These are phyloP conservation scores for Fusarium newnesense DNA, from an alignment of 2,329 filamentous ascomycete genomes.

Conservation along the genomic window DNA sequence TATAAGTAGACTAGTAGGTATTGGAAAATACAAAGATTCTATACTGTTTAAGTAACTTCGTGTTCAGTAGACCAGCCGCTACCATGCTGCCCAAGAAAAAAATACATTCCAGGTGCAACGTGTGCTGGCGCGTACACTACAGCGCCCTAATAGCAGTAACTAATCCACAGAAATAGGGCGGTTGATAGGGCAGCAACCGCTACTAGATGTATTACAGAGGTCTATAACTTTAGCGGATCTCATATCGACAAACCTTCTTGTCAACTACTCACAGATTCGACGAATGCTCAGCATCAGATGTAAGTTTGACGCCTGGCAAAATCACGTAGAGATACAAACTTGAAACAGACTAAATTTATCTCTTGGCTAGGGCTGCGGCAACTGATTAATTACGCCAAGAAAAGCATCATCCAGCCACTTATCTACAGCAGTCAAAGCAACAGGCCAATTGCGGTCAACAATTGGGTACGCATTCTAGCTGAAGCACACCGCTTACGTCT, in stretches of 20 bases:
- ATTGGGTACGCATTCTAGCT: neutral
- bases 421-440: neutral
- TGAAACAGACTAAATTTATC: too few species aligned
- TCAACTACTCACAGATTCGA: neutral
- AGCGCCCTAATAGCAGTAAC: neutral
- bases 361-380: too few species aligned
- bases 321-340: too few species aligned
- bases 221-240: too few species aligned
- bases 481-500: neutral
- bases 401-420: neutral
- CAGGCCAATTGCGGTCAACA: too few species aligned
- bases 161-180: too few species aligned
- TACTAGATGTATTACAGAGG: neutral
- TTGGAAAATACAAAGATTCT: neutral
- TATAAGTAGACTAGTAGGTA: neutral
- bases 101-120: neutral
- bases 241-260: neutral
- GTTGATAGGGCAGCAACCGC: neutral
- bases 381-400: too few species aligned
- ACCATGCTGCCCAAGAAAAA: neutral
- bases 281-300: neutral
- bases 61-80: neutral
- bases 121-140: neutral
- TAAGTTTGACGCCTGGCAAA: too few species aligned
- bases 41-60: neutral